Evolutionary conservation across 768 basidiomycete species (phyloP).

Genomic region (Lentinula guzmanii): DNA sequence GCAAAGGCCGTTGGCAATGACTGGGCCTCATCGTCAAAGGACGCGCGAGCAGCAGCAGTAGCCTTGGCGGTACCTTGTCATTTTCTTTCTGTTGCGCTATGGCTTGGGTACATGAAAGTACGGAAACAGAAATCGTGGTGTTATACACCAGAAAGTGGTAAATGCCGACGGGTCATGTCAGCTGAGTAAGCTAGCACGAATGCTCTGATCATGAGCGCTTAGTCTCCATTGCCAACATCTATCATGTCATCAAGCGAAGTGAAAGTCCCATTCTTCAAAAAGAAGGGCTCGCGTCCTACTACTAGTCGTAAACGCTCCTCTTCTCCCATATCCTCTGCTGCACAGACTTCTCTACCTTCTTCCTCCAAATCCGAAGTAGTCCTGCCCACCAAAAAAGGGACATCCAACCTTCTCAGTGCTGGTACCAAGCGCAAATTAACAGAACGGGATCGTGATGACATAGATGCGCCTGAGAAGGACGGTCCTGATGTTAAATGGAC

Average conservation of each 20-base stretch:
- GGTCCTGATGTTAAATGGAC: slow-evolving; percentile 77
- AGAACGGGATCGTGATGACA: slow-evolving; percentile 39
- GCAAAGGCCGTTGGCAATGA: too few relatives aligned
- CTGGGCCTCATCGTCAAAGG: too few relatives aligned
- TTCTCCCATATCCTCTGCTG: slow-evolving; percentile 41
- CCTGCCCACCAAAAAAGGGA: slow-evolving; percentile 63
- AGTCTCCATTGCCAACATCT: slow-evolving; percentile 10
- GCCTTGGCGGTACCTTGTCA: too few relatives aligned
- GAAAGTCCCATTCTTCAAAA: slow-evolving; percentile 86
- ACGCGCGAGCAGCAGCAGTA: too few relatives aligned
- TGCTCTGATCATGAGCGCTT: not conserved
- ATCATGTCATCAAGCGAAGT: slow-evolving; percentile 35
- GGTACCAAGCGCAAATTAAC: slow-evolving; percentile 62
- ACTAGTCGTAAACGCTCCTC: slow-evolving; percentile 71
- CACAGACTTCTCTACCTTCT: slow-evolving; percentile 24
- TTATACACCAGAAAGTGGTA: too few relatives aligned
- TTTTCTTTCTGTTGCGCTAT: too few relatives aligned
- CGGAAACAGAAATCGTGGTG: too few relatives aligned
- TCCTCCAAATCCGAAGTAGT: slow-evolving; percentile 66
- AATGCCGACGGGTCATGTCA: too few relatives aligned
- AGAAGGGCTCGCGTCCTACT: slow-evolving; percentile 71
- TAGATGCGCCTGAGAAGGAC: slow-evolving; percentile 48
- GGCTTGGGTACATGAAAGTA: too few relatives aligned
- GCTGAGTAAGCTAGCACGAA: not conserved
- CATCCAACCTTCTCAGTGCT: slow-evolving; percentile 69